Percentiles rank a stretch among this genome's conserved stretches.
phyloP scores from a whole-genome alignment of 106 monocot genomes.

The Dendrobium catenatum region DNA sequence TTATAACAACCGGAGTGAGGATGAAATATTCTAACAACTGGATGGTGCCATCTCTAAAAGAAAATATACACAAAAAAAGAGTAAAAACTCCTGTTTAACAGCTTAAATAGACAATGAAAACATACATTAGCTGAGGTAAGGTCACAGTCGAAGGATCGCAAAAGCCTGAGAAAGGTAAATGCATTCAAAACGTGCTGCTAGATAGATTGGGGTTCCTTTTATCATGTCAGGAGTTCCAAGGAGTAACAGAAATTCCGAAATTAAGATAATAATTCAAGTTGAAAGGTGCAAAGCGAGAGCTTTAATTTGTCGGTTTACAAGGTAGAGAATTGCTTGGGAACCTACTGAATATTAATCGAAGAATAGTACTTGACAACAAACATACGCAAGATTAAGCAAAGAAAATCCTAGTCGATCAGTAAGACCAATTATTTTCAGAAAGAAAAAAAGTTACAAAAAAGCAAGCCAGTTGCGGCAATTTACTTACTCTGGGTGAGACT shows the following conservation, averaged over 20 bases:
- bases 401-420: not conserved
- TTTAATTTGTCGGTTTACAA: not conserved
- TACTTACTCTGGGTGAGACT: conserved; percentile 53
- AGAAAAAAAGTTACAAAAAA: not conserved
- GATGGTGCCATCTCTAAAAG: no score
- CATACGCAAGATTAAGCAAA: not conserved
- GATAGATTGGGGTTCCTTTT: no score
- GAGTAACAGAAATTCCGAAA: not conserved
- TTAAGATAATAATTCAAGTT: not conserved
- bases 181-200: no score
- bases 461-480: not conserved
- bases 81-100: no score
- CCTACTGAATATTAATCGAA: not conserved
- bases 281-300: not conserved
- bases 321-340: not conserved
- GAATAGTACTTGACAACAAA: not conserved
- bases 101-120: no score
- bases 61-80: no score
- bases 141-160: no score
- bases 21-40: no score
- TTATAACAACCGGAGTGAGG: no score
- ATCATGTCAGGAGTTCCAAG: not conserved
- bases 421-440: not conserved
- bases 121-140: no score
- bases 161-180: no score